Evolutionary conservation across 2,329 filamentous ascomycete species (phyloP), one percentile per base, ranked within the genome.

Genomic region (Aureobasidium namibiae): DNA sequence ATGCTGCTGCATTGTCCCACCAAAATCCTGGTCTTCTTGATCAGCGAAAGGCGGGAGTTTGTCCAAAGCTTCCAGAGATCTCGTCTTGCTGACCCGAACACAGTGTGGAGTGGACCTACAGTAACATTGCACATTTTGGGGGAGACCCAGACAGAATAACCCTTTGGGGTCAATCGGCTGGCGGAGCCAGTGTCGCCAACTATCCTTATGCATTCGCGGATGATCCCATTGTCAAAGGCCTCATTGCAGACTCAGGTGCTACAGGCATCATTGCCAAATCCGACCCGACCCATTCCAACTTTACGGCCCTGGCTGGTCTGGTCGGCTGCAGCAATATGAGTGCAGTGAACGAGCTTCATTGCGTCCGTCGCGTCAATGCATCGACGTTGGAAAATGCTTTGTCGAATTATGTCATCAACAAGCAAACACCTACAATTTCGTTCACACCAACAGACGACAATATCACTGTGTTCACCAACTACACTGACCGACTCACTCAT

Each of bases 61-160:
- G 10, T 6, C 29, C 5, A 31, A 10, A 31, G 29, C 10, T 10
- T 31, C 10, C 29, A 31, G 5, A 10, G 29, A 31, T 5, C 29
- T 10, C 29, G 10, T 31, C 29, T 31, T 31, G 29, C 29, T 31
- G 29, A 31, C 29, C 29, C 29, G 5, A 31, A 10, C 10, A 24
- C 38, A 64, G 60, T 16, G 61, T 64, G 8, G 63, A 64, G 31
- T 65, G 63, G 61, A 60, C 60, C 6, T 38, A 60, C 14, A 56
- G 62, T n/a, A 65, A 64, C 24, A 63, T 65, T 34, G 61, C 56
- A 16, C 61, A 54, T 3, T 65, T 64, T 42, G 63, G 62, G n/a
- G 63, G 62, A 10, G 62, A 65, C 39, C 62, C 63, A 24, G 36
- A 50, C 3, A 56, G 58, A 14, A 63, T 65, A 33, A 61, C 62